phyloP scores from a whole-genome alignment of 768 basidiomycete species.

The Calocera viscosa region DNA sequence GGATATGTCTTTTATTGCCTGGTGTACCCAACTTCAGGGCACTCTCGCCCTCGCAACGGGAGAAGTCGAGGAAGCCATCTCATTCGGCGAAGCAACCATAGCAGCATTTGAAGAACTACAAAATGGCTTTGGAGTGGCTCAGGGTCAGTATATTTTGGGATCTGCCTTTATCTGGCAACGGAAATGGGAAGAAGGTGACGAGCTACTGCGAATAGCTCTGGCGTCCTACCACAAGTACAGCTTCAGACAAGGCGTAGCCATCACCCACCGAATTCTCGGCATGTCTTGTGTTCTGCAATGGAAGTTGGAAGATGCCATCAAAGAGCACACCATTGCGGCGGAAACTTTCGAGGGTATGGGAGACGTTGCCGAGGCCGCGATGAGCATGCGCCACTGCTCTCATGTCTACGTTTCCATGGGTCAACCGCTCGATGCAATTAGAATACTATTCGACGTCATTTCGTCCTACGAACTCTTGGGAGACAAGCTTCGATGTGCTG shows the following conservation, averaged over 20 bases:
- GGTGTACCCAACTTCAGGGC: neutral
- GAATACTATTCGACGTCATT: neutral
- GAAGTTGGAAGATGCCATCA: no score
- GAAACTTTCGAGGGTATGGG: no score
- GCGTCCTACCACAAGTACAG: no score
- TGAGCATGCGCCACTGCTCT: neutral
- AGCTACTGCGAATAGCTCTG: no score
- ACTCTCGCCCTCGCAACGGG: neutral
- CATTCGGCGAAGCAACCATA: neutral
- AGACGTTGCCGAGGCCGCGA: no score
- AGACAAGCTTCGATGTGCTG: neutral
- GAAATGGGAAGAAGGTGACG: neutral
- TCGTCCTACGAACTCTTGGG: neutral
- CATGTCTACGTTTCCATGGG: neutral
- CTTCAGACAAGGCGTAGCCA: no score
- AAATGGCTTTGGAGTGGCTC: neutral
- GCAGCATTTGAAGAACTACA: neutral
- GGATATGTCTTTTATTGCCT: no score
- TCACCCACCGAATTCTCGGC: no score
- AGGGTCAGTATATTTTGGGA: neutral
- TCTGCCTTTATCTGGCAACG: neutral
- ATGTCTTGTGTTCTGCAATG: no score
- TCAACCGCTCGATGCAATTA: neutral
- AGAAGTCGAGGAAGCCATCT: neutral
- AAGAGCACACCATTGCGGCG: no score